Conservation (phyloP, 108 stramenopile species). For the Pseudonitzschia multistriata region DNA sequence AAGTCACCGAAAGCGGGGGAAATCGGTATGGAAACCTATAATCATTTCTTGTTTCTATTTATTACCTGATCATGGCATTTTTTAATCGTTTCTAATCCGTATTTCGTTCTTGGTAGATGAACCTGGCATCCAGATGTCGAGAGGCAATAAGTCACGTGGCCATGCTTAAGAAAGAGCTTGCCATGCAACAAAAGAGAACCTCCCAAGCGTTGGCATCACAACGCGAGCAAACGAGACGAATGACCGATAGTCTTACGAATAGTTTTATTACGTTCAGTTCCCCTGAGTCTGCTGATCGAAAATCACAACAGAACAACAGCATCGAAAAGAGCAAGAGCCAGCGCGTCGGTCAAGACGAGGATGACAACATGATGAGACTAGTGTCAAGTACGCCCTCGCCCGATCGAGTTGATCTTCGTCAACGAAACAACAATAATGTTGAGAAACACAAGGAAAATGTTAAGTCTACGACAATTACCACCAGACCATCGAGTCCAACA, state of each 20-base stretch:
- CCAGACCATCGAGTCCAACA: conserved; percentile 1
- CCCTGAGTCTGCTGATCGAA: conserved; percentile 5
- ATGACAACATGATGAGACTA: conserved; percentile 3
- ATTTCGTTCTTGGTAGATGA: too few species aligned
- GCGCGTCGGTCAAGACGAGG: conserved; percentile 3
- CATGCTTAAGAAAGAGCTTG: conserved; percentile 62
- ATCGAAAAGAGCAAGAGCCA: background rate
- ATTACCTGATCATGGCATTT: background rate
- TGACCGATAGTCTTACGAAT: conserved; percentile 27
- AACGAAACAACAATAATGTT: background rate
- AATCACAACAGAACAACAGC: background rate
- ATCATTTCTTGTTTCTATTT: background rate
- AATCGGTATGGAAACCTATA: background rate
- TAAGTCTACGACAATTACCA: background rate
- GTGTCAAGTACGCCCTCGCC: conserved; percentile 14
- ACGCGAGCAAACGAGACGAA: conserved; percentile 34
- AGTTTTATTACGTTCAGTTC: conserved; percentile 13
- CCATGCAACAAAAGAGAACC: conserved; percentile 51
- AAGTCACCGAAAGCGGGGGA: conserved; percentile 10
- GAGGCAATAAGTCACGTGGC: conserved; percentile 71
- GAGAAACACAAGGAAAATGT: background rate
- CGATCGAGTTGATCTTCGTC: background rate
- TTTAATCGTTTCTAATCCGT: background rate
- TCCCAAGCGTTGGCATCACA: conserved; percentile 45
- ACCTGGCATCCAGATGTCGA: conserved; percentile 72